These are phyloP conservation scores for Leccinum rimulosum DNA, from an alignment of 768 basidiomycete genomes.

Conservation along the genomic window DNA sequence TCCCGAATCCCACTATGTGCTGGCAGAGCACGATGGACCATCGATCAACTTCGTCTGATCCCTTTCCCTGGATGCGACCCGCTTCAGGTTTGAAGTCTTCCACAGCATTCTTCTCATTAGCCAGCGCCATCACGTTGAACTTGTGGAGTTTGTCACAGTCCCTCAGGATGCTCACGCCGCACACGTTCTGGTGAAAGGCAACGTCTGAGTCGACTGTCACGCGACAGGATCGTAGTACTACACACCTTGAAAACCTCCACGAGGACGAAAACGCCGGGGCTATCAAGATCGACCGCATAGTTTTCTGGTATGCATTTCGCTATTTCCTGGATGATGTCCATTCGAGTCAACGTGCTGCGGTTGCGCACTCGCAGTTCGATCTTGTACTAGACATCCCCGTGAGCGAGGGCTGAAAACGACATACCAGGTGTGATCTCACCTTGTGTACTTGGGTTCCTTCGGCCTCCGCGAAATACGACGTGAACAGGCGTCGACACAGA, in stretches of 20 bases:
- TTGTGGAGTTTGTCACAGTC: constrained; percentile 71
- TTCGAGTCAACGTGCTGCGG: constrained; percentile 65
- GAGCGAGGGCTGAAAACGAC: neutral
- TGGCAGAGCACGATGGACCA: neutral
- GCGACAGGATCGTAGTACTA: neutral
- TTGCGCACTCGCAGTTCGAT: constrained; percentile 75
- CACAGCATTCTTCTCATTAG: constrained; percentile 44
- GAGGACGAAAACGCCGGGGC: constrained; percentile 71
- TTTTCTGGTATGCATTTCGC: constrained; percentile 68
- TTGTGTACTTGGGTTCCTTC: constrained; percentile 45
- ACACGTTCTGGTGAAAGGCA: constrained; percentile 56
- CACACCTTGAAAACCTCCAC: constrained; percentile 82
- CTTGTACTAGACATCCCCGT: constrained; percentile 57
- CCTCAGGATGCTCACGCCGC: constrained; percentile 70
- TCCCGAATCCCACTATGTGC: neutral
- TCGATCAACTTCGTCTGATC: neutral
- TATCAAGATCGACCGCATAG: constrained; percentile 64
- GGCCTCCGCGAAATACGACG: constrained; percentile 48
- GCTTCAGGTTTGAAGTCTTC: constrained; percentile 32
- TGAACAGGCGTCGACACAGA: constrained; percentile 60
- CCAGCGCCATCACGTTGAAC: constrained; percentile 78
- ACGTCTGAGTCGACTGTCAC: neutral
- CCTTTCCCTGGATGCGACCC: constrained; percentile 33
- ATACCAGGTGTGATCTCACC: constrained; percentile 20
- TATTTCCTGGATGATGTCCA: constrained; percentile 60